Evolutionary conservation across 75 land plant species (phyloP).

Genomic region (Pinus tabuliformis): DNA sequence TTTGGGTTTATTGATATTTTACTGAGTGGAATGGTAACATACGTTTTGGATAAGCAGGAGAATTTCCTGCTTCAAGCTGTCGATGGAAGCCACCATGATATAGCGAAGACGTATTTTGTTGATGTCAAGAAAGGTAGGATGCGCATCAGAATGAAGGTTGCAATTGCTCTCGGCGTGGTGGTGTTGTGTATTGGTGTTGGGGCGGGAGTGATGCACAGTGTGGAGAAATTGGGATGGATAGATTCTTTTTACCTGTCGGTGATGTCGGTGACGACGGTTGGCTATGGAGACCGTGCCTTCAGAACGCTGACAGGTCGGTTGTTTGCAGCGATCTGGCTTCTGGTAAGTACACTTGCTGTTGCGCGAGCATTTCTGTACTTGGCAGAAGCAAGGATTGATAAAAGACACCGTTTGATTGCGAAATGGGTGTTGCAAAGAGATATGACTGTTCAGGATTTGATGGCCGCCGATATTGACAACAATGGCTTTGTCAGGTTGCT

Average conservation of each 20-base stretch:
- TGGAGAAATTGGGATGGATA: conserved; percentile 66
- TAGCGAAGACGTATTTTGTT: conserved; percentile 47
- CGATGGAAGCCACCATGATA: conserved; percentile 31
- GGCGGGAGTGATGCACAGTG: conserved; percentile 42
- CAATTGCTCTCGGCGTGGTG: conserved; percentile 70
- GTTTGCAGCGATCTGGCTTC: conserved; percentile 78
- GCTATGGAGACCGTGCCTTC: conserved; percentile 82
- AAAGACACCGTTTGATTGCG: conserved; percentile 67
- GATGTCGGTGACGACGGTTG: conserved; percentile 93
- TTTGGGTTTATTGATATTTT: conserved; percentile 90
- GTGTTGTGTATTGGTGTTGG: conserved; percentile 67
- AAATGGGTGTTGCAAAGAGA: conserved; percentile 72
- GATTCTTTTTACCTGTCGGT: conserved; percentile 86
- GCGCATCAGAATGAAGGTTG: conserved; percentile 89
- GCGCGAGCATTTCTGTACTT: conserved; percentile 81
- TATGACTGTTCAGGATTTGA: conserved; percentile 71
- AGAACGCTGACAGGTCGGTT: conserved; percentile 53
- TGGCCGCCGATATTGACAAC: conserved; percentile 83
- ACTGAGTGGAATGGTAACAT: conserved; percentile 71
- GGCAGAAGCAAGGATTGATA: conserved; percentile 78
- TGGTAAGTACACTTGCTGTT: conserved; percentile 81
- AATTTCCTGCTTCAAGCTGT: conserved; percentile 48
- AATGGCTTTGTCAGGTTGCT: conserved; percentile 82
- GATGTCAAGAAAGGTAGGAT: conserved; percentile 89
- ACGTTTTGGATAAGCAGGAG: conserved; percentile 84